Conservation (phyloP, 2,329 filamentous ascomycete species). For the Scytalidium sp. region DNA sequence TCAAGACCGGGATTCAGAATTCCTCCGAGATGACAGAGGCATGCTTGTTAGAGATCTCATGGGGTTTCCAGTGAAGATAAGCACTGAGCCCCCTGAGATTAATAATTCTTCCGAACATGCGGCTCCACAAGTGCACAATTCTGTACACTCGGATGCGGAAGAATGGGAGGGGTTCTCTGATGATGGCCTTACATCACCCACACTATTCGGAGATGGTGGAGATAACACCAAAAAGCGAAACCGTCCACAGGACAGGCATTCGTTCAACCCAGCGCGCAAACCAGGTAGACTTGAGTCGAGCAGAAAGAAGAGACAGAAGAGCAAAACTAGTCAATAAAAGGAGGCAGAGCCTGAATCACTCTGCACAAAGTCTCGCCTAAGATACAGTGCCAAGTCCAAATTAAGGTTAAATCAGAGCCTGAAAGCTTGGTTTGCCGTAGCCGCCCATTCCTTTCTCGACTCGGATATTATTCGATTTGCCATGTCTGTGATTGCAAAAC, state of each 20-base stretch:
- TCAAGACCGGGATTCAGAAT: conserved; percentile 10
- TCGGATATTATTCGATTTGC: too few species aligned
- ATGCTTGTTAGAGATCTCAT: conserved; percentile 42
- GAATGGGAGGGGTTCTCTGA: conserved; percentile 34
- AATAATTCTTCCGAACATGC: conserved; percentile 6
- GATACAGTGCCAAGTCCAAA: too few species aligned
- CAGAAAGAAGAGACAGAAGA: not conserved
- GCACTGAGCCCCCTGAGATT: conserved; percentile 12
- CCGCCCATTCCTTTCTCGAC: too few species aligned
- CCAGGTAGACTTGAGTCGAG: too few species aligned
- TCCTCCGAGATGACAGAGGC: conserved; percentile 49
- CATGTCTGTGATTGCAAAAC: too few species aligned
- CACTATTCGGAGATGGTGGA: not conserved
- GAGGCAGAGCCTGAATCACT: not conserved
- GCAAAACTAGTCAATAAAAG: not conserved
- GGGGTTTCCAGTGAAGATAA: conserved; percentile 34
- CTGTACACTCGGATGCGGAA: conserved; percentile 29
- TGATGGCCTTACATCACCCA: conserved; percentile 37
- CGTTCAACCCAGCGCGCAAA: too few species aligned
- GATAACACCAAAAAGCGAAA: not conserved
- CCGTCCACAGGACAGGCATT: not conserved
- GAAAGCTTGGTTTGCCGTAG: too few species aligned
- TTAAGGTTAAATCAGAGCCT: too few species aligned
- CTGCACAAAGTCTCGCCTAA: too few species aligned
- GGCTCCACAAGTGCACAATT: not conserved